Conservation (phyloP, 2,329 filamentous ascomycete genomes). For the Neoscytalidium dimidiatum region DNA sequence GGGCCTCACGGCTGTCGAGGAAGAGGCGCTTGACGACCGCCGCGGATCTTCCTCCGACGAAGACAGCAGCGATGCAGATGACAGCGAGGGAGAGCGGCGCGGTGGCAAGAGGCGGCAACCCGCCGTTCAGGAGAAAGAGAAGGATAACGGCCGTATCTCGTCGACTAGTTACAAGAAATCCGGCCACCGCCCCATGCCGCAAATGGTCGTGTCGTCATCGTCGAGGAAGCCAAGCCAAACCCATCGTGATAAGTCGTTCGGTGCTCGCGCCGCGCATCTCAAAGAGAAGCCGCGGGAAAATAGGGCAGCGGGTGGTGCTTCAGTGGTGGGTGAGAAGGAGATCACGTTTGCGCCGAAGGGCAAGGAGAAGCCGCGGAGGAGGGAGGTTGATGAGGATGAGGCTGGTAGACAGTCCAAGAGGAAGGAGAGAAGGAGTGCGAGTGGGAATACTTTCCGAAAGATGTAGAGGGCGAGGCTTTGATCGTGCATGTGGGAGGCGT, state of each 20-base stretch:
- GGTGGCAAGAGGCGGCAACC: constrained; percentile 23
- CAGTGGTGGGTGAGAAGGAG: constrained; percentile 57
- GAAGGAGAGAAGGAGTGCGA: constrained; percentile 68
- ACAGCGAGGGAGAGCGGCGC: constrained; percentile 36
- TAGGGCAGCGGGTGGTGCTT: constrained; percentile 28
- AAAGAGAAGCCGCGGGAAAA: constrained; percentile 31
- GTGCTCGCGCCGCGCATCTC: constrained; percentile 51
- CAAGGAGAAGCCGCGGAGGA: constrained; percentile 42
- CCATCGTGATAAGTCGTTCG: constrained; percentile 59
- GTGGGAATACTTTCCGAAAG: constrained; percentile 71
- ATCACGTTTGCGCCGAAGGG: constrained; percentile 71
- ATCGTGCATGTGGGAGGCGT: neutral
- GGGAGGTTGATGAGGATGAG: constrained; percentile 30
- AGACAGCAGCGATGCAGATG: constrained; percentile 33
- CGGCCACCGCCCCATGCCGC: constrained; percentile 49
- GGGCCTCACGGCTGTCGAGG: constrained; percentile 61
- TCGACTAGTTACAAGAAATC: constrained; percentile 66
- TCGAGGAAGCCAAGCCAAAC: constrained; percentile 35
- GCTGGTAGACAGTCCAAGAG: constrained; percentile 28
- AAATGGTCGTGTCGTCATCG: constrained; percentile 61
- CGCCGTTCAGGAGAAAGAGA: constrained; percentile 30
- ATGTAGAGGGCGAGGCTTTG: constrained; percentile 46
- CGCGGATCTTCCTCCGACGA: constrained; percentile 39
- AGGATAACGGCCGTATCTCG: constrained; percentile 58
- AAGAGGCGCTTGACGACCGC: constrained; percentile 55